Base-by-base conservation (phyloP, 2,329 filamentous ascomycete species). In the Penicillium corylophilum region DNA sequence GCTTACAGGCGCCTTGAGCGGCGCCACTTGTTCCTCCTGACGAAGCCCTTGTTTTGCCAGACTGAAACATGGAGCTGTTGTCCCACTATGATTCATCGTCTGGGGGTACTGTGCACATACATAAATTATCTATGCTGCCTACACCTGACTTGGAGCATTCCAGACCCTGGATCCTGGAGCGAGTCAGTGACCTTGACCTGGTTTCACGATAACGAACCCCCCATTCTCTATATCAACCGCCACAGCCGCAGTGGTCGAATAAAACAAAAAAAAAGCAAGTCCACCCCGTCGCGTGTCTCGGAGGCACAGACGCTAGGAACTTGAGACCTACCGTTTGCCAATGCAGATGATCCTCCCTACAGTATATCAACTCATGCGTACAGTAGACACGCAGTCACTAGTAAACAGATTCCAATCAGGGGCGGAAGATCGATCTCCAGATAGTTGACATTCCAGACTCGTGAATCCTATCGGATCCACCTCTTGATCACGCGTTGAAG, bases 361-460 rank as follows among this genome's bases (percentile, higher is more conserved):
- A 38, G 26, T 28, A 38, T 20, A 22, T 38, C 35, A 38, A 20
- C 35, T 38, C 39, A 26, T 23, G 38, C 5, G 15, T 3, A n/a
- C 15, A 13, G 7, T 5, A 13, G 6, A 8, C 15, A 9, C 5
- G 20, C 18, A 13, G 23, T 41, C 16, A 23, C 23, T 6, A 40
- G 9, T 6, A 28, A 28, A 15, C 38, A 24, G 38, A 40, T 15
- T 40, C 38, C 38, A 40, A n/a, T 20, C 22, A 24, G 15, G 39
- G 39, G 22, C 5, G 1, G 15, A 41, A n/a, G 20, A 24, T 9
- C 23, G 38, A 40, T 48, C 49, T 46, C 23, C 44, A 55, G 47
- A 28, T 23, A 35, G 41, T 54, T 42, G 36, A 15, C 54, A 53
- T 53, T 59, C 47, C 51, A 49, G 52, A 56, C 51, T 50, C 43